Conservation (phyloP, 2,329 filamentous ascomycete genomes). For the Sporothrix brasiliensis region DNA sequence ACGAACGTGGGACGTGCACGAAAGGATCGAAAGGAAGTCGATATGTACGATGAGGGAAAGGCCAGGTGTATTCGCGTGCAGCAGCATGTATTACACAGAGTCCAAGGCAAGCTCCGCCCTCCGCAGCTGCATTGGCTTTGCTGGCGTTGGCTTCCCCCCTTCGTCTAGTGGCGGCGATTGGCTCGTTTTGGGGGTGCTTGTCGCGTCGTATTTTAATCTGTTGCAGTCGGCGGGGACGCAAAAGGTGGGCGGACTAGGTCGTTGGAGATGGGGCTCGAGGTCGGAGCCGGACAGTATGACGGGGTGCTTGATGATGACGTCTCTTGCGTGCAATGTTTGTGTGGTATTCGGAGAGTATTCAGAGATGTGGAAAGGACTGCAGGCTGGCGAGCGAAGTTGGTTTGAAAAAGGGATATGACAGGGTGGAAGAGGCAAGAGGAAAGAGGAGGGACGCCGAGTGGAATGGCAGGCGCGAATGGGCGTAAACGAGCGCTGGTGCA, state of each 20-base stretch:
- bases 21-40: background rate
- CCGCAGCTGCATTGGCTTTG: constrained; percentile 22
- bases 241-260: background rate
- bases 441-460: background rate
- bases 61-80: constrained; percentile 26
- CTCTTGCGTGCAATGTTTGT: background rate
- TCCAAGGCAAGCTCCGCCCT: background rate
- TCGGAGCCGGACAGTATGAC: background rate
- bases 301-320: background rate
- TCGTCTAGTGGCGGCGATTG: constrained; percentile 28
- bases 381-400: background rate
- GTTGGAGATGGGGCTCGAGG: background rate
- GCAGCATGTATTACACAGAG: background rate
- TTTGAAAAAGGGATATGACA: background rate
- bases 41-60: constrained; percentile 14
- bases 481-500: background rate
- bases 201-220: constrained; percentile 33
- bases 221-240: constrained; percentile 11
- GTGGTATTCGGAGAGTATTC: background rate
- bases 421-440: background rate
- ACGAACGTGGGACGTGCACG: background rate
- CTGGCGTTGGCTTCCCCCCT: background rate
- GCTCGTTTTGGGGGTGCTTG: constrained; percentile 28
- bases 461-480: constrained; percentile 8
- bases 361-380: background rate